Evolutionary conservation across 345 rosid genomes (phyloP).

Genomic region (Brassica nigra): DNA sequence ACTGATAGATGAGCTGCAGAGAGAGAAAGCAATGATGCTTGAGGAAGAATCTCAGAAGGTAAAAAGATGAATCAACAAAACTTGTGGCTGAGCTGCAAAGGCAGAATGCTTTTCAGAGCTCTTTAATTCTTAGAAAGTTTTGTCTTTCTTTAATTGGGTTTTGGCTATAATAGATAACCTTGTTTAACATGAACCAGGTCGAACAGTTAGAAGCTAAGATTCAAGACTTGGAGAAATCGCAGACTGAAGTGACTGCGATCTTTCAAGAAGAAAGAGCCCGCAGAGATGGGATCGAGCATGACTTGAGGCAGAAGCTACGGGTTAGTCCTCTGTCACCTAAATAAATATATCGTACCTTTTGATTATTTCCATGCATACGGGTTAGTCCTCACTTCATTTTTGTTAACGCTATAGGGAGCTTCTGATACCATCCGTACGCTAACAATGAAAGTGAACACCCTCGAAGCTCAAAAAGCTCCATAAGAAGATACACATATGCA

Average conservation of each 20-base stretch:
- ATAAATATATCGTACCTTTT: neutral
- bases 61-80: neutral
- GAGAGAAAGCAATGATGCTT: neutral
- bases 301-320: constrained; percentile 40
- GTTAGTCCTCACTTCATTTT: neutral
- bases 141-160: neutral
- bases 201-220: constrained; percentile 6
- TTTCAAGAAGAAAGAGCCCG: constrained; percentile 38
- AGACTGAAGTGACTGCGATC: constrained; percentile 3
- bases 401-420: constrained; percentile 22
- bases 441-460: constrained; percentile 1
- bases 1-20: neutral
- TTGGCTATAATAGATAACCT: neutral
- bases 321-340: constrained; percentile 37
- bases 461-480: constrained; percentile 4
- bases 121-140: neutral
- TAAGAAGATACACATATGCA: neutral
- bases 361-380: neutral
- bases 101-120: neutral
- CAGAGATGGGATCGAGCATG: constrained; percentile 39
- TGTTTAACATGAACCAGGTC: constrained; percentile 27
- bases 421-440: constrained; percentile 9
- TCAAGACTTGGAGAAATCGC: neutral
- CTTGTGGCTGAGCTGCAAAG: neutral
- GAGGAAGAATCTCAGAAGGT: neutral